phyloP scores from a whole-genome alignment of 345 rosid genomes.

The Aurinia saxatilis region DNA sequence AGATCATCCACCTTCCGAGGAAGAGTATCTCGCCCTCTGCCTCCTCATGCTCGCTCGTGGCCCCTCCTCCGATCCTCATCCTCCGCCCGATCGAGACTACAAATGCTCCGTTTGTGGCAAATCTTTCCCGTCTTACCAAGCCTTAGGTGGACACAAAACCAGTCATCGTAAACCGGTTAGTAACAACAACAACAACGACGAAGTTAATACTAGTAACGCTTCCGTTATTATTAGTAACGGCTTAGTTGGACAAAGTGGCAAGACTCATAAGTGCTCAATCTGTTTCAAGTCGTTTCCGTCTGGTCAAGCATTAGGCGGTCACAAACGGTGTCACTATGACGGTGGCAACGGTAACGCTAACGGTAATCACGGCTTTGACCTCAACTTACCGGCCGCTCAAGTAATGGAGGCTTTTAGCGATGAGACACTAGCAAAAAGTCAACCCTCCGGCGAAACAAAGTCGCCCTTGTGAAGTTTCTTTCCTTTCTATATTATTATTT shows the following conservation, averaged over 20 bases:
- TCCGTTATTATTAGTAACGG: slow-evolving; percentile 20
- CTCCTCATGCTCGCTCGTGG: slow-evolving; percentile 47
- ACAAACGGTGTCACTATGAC: slow-evolving; percentile 82
- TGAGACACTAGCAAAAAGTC: slow-evolving; percentile 16
- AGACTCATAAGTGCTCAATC: slow-evolving; percentile 70
- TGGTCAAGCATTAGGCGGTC: slow-evolving; percentile 94
- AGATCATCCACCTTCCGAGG: slow-evolving; percentile 35
- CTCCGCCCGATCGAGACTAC: slow-evolving; percentile 29
- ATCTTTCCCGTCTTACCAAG: slow-evolving; percentile 47
- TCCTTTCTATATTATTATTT: neutral
- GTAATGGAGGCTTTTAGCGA: neutral
- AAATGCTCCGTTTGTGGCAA: slow-evolving; percentile 44
- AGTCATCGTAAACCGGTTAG: slow-evolving; percentile 46
- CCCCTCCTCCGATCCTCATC: slow-evolving; percentile 20
- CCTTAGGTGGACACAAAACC: slow-evolving; percentile 57
- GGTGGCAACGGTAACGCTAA: slow-evolving; percentile 30
- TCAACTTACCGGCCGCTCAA: slow-evolving; percentile 51
- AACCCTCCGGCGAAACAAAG: slow-evolving; percentile 19
- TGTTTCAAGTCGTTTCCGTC: slow-evolving; percentile 70
- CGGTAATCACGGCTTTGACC: slow-evolving; percentile 40
- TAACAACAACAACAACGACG: slow-evolving; percentile 7
- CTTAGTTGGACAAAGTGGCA: slow-evolving; percentile 25
- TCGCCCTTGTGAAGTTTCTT: slow-evolving; percentile 2
- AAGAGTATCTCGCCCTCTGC: slow-evolving; percentile 48
- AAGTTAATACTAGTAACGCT: neutral